Evolutionary conservation across 2,329 filamentous ascomycete genomes (phyloP).

Genomic region (Diaporthe batatas): DNA sequence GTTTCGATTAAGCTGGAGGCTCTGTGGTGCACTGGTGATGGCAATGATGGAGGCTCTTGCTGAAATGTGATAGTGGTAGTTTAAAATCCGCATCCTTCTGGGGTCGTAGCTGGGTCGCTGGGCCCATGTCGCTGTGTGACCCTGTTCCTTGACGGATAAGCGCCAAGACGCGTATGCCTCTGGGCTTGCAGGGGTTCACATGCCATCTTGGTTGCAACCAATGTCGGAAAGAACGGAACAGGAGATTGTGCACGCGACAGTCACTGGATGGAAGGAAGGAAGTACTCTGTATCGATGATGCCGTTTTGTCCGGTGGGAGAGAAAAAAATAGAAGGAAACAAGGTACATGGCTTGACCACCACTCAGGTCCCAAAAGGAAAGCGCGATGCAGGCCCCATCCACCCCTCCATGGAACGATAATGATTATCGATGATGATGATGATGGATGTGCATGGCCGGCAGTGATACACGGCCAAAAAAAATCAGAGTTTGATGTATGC

Average conservation of each 20-base stretch:
- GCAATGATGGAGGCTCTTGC: background rate
- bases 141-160: slow-evolving; percentile 12
- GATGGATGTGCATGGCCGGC: too few species aligned
- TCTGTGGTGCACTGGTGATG: background rate
- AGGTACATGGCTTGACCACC: background rate
- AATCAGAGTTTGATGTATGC: background rate
- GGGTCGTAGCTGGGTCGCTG: background rate
- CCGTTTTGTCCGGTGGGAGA: background rate
- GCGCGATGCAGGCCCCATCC: too few species aligned
- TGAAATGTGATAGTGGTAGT: background rate
- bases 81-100: background rate
- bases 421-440: too few species aligned
- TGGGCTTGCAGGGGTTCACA: slow-evolving; percentile 7
- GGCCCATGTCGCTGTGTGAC: slow-evolving; percentile 17
- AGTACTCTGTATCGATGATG: background rate
- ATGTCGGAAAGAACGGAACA: slow-evolving; percentile 31
- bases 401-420: background rate
- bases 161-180: slow-evolving; percentile 21
- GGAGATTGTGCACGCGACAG: slow-evolving; percentile 37
- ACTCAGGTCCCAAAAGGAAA: too few species aligned
- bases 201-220: slow-evolving; percentile 17
- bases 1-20: slow-evolving; percentile 10
- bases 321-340: background rate
- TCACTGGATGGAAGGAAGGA: background rate
- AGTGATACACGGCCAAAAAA: background rate